Evolutionary conservation across 352 stramenopile species (phyloP), one percentile per base, ranked within the genome.

Genomic region (Phytophthora pluvialis): DNA sequence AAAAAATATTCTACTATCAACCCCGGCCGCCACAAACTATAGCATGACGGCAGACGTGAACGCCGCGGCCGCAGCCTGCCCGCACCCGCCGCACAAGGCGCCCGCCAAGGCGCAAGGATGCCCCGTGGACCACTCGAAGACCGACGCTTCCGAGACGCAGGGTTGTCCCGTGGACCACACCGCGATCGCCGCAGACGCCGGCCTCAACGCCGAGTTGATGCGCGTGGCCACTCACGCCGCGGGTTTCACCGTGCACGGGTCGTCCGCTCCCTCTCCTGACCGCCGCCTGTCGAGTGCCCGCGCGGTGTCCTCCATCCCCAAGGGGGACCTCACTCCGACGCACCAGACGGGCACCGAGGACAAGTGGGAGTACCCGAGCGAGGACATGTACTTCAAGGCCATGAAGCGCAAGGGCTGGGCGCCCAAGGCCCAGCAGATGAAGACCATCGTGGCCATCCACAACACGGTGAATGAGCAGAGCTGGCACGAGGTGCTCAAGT

Each of bases 361-460:
- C 12, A 82, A 90, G 35, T 99, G 97, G 97, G 89, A 98, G 60
- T 99, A 99, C 72, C 97, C 97, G 32, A 98, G 85, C 28, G 97
- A 99, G 74, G 96, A 98, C 60, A 97, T 99, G 86, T 98, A 99
- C 72, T 99, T 95, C 72, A 98, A 98, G 72, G 96, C 97, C 63
- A 98, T 99, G 95, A 88, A 97, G 70, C 87, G 93, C 63, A 99
- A 99, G 65, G 96, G 97, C 28, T 98, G 97, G 88, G 85, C 97
- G 47, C 88, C 92, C 3, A 72, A 94, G 45, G 82, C 82, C 9
- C 73, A 94, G 25, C 92, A 98, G 75, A 98, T 99, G 82, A 94
- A 95, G 44, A 94, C 88, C 9, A 97, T 99, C 53, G 85, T 99
- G n/a, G 85, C 87, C 39, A 99, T 99, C 67, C 97, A 99, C 81